Evolutionary conservation across 495 filamentous ascomycete genomes (phyloP).

Genomic region (Beverwykella pulmonaria): DNA sequence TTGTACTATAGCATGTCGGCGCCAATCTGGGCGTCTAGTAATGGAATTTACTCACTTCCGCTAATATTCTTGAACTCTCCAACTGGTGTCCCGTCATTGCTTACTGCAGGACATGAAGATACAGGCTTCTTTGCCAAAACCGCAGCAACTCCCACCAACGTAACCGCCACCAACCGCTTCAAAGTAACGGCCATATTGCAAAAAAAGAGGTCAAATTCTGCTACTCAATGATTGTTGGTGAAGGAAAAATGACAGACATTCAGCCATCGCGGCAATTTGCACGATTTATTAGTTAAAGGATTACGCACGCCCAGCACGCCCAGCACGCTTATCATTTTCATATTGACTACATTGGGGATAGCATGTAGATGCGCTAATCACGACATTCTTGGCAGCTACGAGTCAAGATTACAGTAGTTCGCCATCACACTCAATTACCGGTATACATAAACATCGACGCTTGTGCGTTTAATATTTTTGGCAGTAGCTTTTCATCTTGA

Average conservation of each 20-base stretch:
- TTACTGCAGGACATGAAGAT: constrained; percentile 2
- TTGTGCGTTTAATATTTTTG: too few relatives aligned
- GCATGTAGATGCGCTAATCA: background rate
- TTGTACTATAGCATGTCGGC: constrained; percentile 8
- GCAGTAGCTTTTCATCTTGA: too few relatives aligned
- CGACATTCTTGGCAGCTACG: background rate
- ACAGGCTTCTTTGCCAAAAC: background rate
- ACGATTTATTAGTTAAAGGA: background rate
- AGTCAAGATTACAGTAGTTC: background rate
- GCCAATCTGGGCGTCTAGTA: background rate
- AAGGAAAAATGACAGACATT: background rate
- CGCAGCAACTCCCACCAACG: background rate
- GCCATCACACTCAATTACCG: background rate
- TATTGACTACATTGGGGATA: background rate
- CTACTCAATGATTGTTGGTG: background rate
- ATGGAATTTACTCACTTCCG: constrained; percentile 10
- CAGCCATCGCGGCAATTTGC: background rate
- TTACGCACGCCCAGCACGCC: background rate
- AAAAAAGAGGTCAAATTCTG: background rate
- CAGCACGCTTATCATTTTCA: too few relatives aligned
- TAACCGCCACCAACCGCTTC: background rate
- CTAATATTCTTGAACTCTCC: constrained; percentile 27
- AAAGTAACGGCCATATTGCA: background rate
- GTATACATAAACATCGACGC: too few relatives aligned
- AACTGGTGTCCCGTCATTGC: constrained; percentile 5